Evolutionary conservation across 1,139 yeast species (phyloP).

Genomic region (Entelexis paramagnoliae): DNA sequence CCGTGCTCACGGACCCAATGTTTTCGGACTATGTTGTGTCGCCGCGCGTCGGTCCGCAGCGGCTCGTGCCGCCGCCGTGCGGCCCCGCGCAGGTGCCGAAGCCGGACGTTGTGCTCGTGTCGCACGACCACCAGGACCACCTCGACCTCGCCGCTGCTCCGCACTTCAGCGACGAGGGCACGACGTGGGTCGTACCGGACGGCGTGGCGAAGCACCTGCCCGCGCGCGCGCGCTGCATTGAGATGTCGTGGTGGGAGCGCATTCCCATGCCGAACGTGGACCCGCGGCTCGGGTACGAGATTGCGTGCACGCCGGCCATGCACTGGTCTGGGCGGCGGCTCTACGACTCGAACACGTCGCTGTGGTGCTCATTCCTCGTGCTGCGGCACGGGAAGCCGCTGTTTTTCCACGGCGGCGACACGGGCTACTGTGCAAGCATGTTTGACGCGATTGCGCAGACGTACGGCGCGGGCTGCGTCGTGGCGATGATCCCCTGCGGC

Average conservation of each 20-base stretch:
- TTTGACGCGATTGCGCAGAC: conserved; percentile 53
- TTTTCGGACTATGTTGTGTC: conserved; percentile 59
- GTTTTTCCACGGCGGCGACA: conserved; percentile 87
- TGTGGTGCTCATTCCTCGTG: conserved; percentile 82
- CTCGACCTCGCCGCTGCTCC: conserved; percentile 54
- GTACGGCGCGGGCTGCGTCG: conserved; percentile 52
- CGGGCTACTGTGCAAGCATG: conserved; percentile 70
- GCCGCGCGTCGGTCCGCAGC: conserved; percentile 63
- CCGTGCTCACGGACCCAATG: conserved; percentile 76
- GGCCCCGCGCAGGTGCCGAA: conserved; percentile 49
- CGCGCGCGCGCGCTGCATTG: conserved; percentile 48
- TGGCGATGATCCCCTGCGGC: conserved; percentile 83
- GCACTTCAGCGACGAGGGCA: conserved; percentile 47
- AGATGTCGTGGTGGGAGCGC: conserved; percentile 90
- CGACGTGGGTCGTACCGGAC: conserved; percentile 75
- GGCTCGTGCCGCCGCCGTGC: conserved; percentile 68
- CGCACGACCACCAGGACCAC: conserved; percentile 95
- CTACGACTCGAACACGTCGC: conserved; percentile 63
- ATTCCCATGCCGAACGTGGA: conserved; percentile 36
- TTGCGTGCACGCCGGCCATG: conserved; percentile 91
- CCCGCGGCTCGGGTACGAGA: conserved; percentile 50
- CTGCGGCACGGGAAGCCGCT: conserved; percentile 57
- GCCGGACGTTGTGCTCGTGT: conserved; percentile 64
- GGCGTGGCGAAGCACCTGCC: conserved; percentile 59
- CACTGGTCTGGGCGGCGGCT: conserved; percentile 90